Percentiles rank a stretch among this genome's conserved stretches.
Evolutionary conservation across 148 eudicot species (phyloP).

Genomic region (Silene uniflora): DNA sequence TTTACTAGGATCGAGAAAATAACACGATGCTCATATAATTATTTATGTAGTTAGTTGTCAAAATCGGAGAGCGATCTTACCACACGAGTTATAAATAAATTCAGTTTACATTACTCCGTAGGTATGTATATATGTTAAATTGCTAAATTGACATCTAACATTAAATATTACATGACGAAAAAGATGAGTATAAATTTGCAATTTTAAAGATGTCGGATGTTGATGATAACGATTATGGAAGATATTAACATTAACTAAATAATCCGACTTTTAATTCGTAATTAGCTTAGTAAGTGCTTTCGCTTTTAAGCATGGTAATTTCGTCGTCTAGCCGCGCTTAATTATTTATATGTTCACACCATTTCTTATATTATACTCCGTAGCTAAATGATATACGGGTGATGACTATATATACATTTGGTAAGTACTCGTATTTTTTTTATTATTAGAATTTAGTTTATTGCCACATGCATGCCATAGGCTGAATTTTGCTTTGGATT

Average conservation of each 20-base stretch:
- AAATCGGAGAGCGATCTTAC: too few species aligned
- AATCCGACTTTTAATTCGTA: neutral
- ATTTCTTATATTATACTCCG: neutral
- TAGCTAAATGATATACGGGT: neutral
- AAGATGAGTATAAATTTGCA: neutral
- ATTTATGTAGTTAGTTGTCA: too few species aligned
- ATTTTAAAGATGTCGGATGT: neutral
- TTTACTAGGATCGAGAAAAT: too few species aligned
- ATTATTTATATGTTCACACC: neutral
- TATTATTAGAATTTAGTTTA: too few species aligned
- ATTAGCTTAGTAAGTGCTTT: neutral
- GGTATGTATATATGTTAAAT: too few species aligned
- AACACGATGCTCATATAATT: too few species aligned
- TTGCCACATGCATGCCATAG: neutral
- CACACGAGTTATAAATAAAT: too few species aligned
- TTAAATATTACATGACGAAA: too few species aligned
- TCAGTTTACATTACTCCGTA: too few species aligned
- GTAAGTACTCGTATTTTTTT: neutral
- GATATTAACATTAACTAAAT: neutral
- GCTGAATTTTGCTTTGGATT: neutral
- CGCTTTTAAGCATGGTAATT: conserved; percentile 6
- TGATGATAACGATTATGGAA: neutral
- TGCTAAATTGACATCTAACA: too few species aligned
- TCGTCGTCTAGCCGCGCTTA: conserved; percentile 14
- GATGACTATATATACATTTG: too few species aligned